These are phyloP conservation scores for Closterium sp. DNA, from an alignment of 139 green algal species.

Conservation along the genomic window DNA sequence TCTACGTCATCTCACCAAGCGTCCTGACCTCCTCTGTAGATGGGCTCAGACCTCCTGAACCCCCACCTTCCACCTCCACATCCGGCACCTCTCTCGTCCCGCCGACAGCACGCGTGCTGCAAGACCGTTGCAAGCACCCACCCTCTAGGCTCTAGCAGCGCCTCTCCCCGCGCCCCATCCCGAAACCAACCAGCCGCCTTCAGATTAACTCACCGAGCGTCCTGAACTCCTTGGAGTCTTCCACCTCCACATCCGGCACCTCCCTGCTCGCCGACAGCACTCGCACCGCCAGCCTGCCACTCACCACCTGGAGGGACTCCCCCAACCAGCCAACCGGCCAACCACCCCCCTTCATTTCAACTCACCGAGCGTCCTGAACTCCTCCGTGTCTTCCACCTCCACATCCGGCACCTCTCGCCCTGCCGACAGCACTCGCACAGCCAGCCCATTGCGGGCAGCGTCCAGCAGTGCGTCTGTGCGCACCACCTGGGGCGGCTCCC, in stretches of 20 bases:
- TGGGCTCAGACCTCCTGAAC: no score
- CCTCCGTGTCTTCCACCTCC: slow-evolving; percentile 14
- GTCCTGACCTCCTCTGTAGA: no score
- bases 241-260: no score
- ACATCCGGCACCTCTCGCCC: slow-evolving; percentile 28
- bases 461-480: slow-evolving; percentile 4
- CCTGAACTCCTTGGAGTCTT: no score
- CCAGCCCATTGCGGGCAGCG: slow-evolving; percentile 29
- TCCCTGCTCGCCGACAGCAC: no score
- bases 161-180: not conserved
- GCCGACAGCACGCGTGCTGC: not conserved
- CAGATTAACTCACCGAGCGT: no score
- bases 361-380: not conserved
- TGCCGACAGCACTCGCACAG: slow-evolving; percentile 30
- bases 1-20: no score
- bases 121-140: not conserved
- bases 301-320: no score
- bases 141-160: not conserved
- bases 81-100: not conserved
- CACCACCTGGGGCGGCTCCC: slow-evolving; percentile 39
- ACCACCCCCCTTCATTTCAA: not conserved
- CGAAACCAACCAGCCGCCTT: not conserved
- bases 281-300: no score
- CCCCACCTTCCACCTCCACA: no score
- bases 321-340: not conserved